Percentiles rank a stretch among this genome's conserved stretches.
phyloP scores from a whole-genome alignment of 768 basidiomycete genomes.

The Pulveroboletus sp. region DNA sequence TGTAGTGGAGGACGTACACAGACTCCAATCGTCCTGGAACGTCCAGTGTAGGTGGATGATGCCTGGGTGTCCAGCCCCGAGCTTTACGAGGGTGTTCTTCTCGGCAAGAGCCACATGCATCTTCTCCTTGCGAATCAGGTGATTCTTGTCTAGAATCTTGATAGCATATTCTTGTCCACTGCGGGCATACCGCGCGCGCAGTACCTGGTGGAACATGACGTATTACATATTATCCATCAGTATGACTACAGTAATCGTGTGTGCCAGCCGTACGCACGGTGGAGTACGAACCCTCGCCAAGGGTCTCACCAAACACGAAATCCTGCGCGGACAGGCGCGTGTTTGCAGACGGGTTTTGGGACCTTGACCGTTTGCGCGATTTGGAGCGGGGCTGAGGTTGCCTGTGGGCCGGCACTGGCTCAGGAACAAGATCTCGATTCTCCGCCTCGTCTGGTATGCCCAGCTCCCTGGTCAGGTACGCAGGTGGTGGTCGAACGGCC shows the following conservation, averaged over 20 bases:
- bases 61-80: conserved; percentile 69
- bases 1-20: conserved; percentile 54
- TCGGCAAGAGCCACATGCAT: conserved; percentile 74
- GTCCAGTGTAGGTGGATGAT: conserved; percentile 78
- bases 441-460: conserved; percentile 35
- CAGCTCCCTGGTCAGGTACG: conserved; percentile 56
- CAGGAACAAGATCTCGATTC: conserved; percentile 5
- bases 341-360: conserved; percentile 44
- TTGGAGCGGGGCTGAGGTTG: conserved; percentile 34
- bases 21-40: conserved; percentile 78
- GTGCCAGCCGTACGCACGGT: conserved; percentile 46
- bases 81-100: conserved; percentile 66
- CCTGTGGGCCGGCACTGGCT: conserved; percentile 3
- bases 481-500: conserved; percentile 40
- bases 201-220: conserved; percentile 41
- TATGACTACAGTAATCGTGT: conserved; percentile 1
- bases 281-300: conserved; percentile 82
- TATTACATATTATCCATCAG: conserved; percentile 11
- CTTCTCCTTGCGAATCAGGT: conserved; percentile 75
- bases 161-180: conserved; percentile 68
- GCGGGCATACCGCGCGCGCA: conserved; percentile 46
- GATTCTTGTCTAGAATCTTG: conserved; percentile 80
- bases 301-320: conserved; percentile 66
- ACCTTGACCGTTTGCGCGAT: conserved; percentile 36
- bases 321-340: conserved; percentile 49